These are phyloP conservation scores for Candida taoyuanica DNA, from an alignment of 805 yeast genomes.

Conservation along the genomic window DNA sequence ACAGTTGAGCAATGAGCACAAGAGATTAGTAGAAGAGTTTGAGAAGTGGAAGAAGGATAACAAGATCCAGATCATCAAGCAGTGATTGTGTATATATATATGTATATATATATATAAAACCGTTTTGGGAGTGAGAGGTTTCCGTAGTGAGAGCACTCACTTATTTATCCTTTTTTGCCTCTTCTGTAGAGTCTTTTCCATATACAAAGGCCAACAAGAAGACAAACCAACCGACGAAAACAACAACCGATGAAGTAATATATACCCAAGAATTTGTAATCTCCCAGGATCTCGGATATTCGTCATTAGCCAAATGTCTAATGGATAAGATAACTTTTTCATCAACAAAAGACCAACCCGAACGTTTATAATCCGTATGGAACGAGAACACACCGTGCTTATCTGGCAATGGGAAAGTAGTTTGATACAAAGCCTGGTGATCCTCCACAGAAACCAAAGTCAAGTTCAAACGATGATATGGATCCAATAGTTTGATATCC, in stretches of 20 bases:
- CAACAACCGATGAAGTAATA: slow-evolving; percentile 62
- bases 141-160: neutral
- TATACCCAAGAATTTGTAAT: slow-evolving; percentile 94
- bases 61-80: slow-evolving; percentile 32
- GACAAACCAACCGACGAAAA: slow-evolving; percentile 69
- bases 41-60: slow-evolving; percentile 37
- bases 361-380: slow-evolving; percentile 67
- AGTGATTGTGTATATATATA: slow-evolving; percentile 7
- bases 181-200: slow-evolving; percentile 17
- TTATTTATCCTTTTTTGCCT: slow-evolving; percentile 22
- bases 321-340: slow-evolving; percentile 73
- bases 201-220: slow-evolving; percentile 61
- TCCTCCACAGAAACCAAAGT: slow-evolving; percentile 34
- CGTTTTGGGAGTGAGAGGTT: neutral
- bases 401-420: slow-evolving; percentile 74
- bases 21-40: slow-evolving; percentile 33
- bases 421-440: slow-evolving; percentile 40
- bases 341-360: slow-evolving; percentile 65
- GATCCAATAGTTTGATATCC: slow-evolving; percentile 87
- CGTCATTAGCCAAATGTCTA: slow-evolving; percentile 93
- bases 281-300: slow-evolving; percentile 88
- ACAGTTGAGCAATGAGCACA: slow-evolving; percentile 32
- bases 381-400: slow-evolving; percentile 97
- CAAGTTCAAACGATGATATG: slow-evolving; percentile 81
- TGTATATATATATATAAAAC: neutral